Evolutionary conservation across 1,284 basidiomycete species (phyloP).

Genomic region (Ustilago cynodontis): DNA sequence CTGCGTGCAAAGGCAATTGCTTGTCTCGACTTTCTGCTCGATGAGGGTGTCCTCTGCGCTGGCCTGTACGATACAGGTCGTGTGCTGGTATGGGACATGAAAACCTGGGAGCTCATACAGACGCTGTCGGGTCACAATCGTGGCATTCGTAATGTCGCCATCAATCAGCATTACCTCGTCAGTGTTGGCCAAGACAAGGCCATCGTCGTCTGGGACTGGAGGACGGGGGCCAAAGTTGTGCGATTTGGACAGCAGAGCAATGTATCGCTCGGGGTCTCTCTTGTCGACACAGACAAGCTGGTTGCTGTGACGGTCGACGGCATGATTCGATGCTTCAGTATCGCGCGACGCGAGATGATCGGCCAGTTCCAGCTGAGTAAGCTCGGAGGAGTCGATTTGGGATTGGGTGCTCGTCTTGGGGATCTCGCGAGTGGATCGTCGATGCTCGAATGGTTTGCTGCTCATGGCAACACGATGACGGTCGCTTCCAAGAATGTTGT

Average conservation of each 20-base stretch:
- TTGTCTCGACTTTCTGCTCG: constrained; percentile 86
- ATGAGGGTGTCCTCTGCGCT: constrained; percentile 88
- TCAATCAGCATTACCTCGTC: constrained; percentile 85
- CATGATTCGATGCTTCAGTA: constrained; percentile 88
- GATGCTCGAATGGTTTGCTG: constrained; percentile 78
- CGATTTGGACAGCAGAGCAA: constrained; percentile 93
- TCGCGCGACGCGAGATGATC: constrained; percentile 86
- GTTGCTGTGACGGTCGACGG: constrained; percentile 92
- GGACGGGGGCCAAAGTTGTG: constrained; percentile 82
- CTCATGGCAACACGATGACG: constrained; percentile 88
- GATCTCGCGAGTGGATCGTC: constrained; percentile 45
- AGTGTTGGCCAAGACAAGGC: constrained; percentile 89
- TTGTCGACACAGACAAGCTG: constrained; percentile 78
- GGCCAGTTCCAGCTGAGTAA: constrained; percentile 88
- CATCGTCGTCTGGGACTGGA: constrained; percentile 83
- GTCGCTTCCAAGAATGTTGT: constrained; percentile 89
- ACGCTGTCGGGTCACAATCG: constrained; percentile 76
- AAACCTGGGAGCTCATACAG: constrained; percentile 72
- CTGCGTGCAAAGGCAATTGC: constrained; percentile 87
- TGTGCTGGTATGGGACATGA: constrained; percentile 55
- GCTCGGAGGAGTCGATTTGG: constrained; percentile 73
- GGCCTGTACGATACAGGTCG: constrained; percentile 89
- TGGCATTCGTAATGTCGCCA: constrained; percentile 84
- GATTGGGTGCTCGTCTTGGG: constrained; percentile 37
- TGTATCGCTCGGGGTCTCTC: constrained; percentile 87